Percentiles rank a stretch among this genome's conserved stretches.
Conservation (phyloP, 352 stramenopile genomes). For the Globisporangium camurandrum region DNA sequence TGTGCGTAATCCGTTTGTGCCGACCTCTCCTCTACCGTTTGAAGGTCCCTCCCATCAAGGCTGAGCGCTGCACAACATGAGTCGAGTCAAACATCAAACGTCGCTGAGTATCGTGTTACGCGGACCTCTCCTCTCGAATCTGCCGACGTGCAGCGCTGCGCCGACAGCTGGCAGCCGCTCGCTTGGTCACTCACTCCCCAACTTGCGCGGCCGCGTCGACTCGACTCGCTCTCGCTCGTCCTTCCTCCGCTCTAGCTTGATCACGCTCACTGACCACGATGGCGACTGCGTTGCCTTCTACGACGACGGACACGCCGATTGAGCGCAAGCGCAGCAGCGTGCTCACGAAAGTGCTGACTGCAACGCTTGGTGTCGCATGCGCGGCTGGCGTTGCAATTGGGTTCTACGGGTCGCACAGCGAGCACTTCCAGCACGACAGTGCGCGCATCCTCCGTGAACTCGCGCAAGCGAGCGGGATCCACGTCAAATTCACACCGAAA, state of each 20-base stretch:
- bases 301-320: neutral
- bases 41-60: too few relatives aligned
- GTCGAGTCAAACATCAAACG: too few relatives aligned
- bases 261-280: neutral
- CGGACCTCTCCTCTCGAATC: too few relatives aligned
- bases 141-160: too few relatives aligned
- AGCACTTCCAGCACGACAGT: slow-evolving; percentile 16
- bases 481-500: slow-evolving; percentile 17
- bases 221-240: neutral
- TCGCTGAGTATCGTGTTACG: too few relatives aligned
- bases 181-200: slow-evolving; percentile 1
- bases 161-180: neutral
- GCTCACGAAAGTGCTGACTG: slow-evolving; percentile 7
- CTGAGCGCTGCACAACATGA: too few relatives aligned
- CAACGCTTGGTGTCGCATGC: slow-evolving; percentile 4
- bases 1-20: too few relatives aligned
- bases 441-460: slow-evolving; percentile 18
- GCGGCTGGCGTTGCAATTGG: slow-evolving; percentile 8
- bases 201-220: slow-evolving; percentile 1
- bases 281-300: slow-evolving; percentile 3
- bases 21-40: too few relatives aligned
- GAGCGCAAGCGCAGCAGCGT: slow-evolving; percentile 1
- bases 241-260: neutral
- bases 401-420: slow-evolving; percentile 15
- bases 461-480: slow-evolving; percentile 18